phyloP scores from a whole-genome alignment of 345 rosid genomes.

The Eucalyptus polyanthemos region DNA sequence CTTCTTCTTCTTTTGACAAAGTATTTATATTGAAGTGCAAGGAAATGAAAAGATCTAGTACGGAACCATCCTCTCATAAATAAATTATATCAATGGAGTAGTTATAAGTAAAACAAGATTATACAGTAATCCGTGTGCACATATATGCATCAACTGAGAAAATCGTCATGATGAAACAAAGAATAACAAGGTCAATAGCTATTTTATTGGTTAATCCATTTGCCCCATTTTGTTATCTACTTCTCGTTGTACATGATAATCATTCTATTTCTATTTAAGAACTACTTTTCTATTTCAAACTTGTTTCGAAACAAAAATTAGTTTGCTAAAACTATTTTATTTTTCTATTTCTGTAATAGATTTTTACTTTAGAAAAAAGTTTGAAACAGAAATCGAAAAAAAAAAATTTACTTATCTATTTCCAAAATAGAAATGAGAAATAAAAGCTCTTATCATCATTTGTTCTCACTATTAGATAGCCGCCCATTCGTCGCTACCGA shows the following conservation, averaged over 20 bases:
- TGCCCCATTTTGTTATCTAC: background rate
- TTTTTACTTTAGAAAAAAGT: too few species aligned
- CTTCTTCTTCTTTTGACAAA: background rate
- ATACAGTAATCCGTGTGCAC: background rate
- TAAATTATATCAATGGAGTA: background rate
- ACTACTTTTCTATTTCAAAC: too few species aligned
- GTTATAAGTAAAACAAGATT: background rate
- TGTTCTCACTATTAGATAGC: too few species aligned
- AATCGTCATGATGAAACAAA: conserved; percentile 12
- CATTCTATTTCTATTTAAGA: accelerated
- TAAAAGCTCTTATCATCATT: too few species aligned
- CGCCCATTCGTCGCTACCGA: accelerated
- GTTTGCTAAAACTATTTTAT: too few species aligned
- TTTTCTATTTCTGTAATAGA: accelerated
- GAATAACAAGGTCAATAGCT: conserved; percentile 3
- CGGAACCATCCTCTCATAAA: background rate
- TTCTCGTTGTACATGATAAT: accelerated
- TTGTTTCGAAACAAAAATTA: accelerated
- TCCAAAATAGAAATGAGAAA: too few species aligned
- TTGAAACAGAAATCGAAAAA: accelerated
- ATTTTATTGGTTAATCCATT: too few species aligned
- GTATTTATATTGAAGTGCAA: background rate
- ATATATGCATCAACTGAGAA: conserved; percentile 10
- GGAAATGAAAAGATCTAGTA: background rate
- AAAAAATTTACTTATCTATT: too few species aligned